A percentile compares a stretch with the other conserved stretches of the same genome.
Evolutionary conservation across 2,329 filamentous ascomycete species (phyloP).

Genomic region (Daldinia eschscholtzii): DNA sequence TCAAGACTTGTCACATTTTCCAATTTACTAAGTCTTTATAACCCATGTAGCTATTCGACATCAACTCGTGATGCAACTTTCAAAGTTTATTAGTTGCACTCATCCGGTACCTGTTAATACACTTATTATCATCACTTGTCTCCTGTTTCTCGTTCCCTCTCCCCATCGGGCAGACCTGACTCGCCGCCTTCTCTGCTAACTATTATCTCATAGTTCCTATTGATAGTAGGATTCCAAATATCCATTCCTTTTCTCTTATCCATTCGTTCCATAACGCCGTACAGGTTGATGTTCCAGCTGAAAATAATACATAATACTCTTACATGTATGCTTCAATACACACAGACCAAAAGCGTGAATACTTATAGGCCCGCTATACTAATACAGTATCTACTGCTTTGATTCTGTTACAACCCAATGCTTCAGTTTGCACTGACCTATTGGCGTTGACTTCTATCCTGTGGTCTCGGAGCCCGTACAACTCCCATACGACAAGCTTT

Average conservation of each 20-base stretch:
- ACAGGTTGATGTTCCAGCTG: background rate
- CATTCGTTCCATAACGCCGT: background rate
- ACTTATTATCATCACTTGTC: background rate
- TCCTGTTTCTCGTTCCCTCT: background rate
- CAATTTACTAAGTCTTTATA: background rate
- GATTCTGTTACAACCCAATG: constrained; percentile 7
- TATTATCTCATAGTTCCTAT: background rate
- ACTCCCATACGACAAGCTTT: constrained; percentile 6
- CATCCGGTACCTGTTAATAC: background rate
- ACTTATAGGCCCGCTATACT: background rate
- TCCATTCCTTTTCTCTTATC: background rate
- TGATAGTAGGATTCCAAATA: background rate
- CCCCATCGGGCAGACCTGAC: background rate
- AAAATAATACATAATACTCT: constrained; percentile 6
- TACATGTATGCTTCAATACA: constrained; percentile 4
- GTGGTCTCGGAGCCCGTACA: background rate
- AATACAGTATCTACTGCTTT: background rate
- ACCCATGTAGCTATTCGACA: background rate
- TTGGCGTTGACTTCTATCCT: constrained; percentile 3
- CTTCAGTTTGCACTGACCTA: constrained; percentile 11
- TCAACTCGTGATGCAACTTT: background rate
- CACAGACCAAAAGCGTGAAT: background rate
- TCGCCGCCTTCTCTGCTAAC: background rate
- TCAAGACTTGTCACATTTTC: no score
- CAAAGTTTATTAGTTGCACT: background rate